phyloP scores from a whole-genome alignment of 140 eudicot species.

The Ambrosia hybrid region DNA sequence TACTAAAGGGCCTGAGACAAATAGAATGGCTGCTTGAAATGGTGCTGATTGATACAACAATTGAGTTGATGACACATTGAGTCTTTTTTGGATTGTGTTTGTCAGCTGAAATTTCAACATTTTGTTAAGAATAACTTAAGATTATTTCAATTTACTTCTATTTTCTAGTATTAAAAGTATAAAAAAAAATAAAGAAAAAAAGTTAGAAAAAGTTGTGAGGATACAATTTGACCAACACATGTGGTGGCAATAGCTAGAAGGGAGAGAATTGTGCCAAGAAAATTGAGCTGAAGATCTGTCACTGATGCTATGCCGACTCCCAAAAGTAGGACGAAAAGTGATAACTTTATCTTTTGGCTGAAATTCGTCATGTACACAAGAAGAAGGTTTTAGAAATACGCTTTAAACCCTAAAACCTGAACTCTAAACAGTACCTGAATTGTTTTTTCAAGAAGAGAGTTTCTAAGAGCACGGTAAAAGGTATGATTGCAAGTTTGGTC shows the following conservation, averaged over 20 bases:
- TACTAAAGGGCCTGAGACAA: constrained; percentile 81
- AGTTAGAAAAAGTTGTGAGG: constrained; percentile 14
- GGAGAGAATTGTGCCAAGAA: constrained; percentile 78
- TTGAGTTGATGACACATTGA: constrained; percentile 92
- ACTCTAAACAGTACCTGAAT: constrained; percentile 55
- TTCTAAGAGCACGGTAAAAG: constrained; percentile 86
- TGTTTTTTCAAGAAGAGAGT: constrained; percentile 85
- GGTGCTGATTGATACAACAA: constrained; percentile 94
- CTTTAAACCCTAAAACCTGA: background rate
- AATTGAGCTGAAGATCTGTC: constrained; percentile 95
- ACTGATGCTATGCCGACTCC: constrained; percentile 97
- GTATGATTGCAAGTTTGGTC: constrained; percentile 98
- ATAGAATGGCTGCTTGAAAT: constrained; percentile 84
- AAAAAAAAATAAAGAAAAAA: background rate
- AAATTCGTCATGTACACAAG: constrained; percentile 18
- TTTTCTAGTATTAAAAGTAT: background rate
- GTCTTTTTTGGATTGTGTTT: constrained; percentile 90
- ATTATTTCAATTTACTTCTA: background rate
- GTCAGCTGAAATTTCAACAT: constrained; percentile 65
- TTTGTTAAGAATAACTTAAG: constrained; percentile 27
- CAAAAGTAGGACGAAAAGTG: constrained; percentile 66
- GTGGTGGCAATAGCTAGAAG: constrained; percentile 90
- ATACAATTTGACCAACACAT: constrained; percentile 98
- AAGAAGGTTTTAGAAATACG: background rate
- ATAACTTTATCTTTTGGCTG: constrained; percentile 81